Percentiles rank a stretch among this genome's conserved stretches.
phyloP scores from a whole-genome alignment of 2,329 filamentous ascomycete species.

The Colletotrichum sp. region DNA sequence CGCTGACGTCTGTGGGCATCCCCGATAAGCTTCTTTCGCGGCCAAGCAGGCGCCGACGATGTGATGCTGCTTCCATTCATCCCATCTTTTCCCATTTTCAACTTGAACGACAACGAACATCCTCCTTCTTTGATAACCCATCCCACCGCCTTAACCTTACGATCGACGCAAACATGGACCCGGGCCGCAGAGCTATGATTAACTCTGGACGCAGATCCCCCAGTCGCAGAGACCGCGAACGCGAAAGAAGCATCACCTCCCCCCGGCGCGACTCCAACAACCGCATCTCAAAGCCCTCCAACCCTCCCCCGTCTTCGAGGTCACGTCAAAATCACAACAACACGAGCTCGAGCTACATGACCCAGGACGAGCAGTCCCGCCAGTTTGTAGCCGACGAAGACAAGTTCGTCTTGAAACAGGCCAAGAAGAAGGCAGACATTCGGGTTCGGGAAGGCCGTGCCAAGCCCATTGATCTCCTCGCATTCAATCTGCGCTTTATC shows the following conservation, averaged over 20 bases:
- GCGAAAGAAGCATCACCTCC: conserved; percentile 53
- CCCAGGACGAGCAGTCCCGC: conserved; percentile 78
- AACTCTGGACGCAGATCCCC: conserved; percentile 46
- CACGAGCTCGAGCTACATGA: conserved; percentile 52
- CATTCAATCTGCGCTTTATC: conserved; percentile 87
- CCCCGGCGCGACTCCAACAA: conserved; percentile 60
- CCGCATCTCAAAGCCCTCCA: conserved; percentile 60
- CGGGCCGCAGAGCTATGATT: conserved; percentile 60
- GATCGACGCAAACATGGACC: conserved; percentile 50
- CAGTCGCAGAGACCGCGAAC: conserved; percentile 27
- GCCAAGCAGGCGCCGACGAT: not conserved
- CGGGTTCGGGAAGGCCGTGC: conserved; percentile 90
- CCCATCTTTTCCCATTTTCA: not conserved
- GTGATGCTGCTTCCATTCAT: not conserved
- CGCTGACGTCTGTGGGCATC: not conserved
- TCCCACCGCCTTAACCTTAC: not conserved
- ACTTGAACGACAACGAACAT: not conserved
- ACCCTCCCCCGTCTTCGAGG: conserved; percentile 30
- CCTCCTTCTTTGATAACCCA: not conserved
- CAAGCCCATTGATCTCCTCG: conserved; percentile 91
- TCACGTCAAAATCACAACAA: conserved; percentile 27
- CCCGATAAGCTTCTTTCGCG: not conserved
- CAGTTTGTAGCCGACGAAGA: conserved; percentile 95
- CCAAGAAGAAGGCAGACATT: conserved; percentile 97
- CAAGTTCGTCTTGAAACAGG: conserved; percentile 92